Evolutionary conservation across 2,329 filamentous ascomycete species (phyloP).

Genomic region (Diaporthe capsici): DNA sequence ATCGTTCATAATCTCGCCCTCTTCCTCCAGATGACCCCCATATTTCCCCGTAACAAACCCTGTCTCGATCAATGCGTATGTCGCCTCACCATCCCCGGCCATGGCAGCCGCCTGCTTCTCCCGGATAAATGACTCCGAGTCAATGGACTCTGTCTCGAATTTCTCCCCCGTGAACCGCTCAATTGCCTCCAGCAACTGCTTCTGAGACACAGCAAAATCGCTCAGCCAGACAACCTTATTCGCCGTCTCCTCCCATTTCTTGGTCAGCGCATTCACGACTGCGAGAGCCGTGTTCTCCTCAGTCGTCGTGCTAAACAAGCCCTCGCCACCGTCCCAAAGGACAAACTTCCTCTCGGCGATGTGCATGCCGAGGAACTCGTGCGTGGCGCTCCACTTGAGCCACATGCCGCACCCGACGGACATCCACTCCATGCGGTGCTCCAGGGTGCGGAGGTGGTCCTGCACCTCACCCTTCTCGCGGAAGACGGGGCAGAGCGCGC

Average conservation of each 20-base stretch:
- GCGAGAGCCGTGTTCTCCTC: slow-evolving; percentile 53
- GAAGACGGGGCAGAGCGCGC: slow-evolving; percentile 47
- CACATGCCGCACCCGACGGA: slow-evolving; percentile 49
- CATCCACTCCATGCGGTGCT: slow-evolving; percentile 50
- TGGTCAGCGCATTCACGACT: slow-evolving; percentile 48
- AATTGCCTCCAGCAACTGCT: slow-evolving; percentile 59
- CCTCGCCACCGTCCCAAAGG: slow-evolving; percentile 53
- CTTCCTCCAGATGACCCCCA: slow-evolving; percentile 51
- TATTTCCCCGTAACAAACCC: slow-evolving; percentile 51
- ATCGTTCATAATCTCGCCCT: slow-evolving; percentile 51
- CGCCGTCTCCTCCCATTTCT: slow-evolving; percentile 49
- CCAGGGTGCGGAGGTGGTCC: slow-evolving; percentile 46
- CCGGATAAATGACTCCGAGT: slow-evolving; percentile 46
- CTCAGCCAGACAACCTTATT: slow-evolving; percentile 52
- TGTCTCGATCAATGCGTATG: slow-evolving; percentile 50
- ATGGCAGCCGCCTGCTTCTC: slow-evolving; percentile 48
- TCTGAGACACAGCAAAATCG: slow-evolving; percentile 52
- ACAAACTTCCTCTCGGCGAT: slow-evolving; percentile 44
- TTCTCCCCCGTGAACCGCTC: slow-evolving; percentile 64
- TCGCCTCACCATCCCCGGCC: slow-evolving; percentile 46
- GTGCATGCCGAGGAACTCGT: slow-evolving; percentile 47
- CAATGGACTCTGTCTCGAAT: slow-evolving; percentile 47
- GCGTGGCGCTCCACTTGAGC: slow-evolving; percentile 48
- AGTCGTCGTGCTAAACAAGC: slow-evolving; percentile 51
- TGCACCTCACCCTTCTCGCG: slow-evolving; percentile 49